Evolutionary conservation across 2,329 filamentous ascomycete species (phyloP).

Genomic region (Penicillium glabrum): DNA sequence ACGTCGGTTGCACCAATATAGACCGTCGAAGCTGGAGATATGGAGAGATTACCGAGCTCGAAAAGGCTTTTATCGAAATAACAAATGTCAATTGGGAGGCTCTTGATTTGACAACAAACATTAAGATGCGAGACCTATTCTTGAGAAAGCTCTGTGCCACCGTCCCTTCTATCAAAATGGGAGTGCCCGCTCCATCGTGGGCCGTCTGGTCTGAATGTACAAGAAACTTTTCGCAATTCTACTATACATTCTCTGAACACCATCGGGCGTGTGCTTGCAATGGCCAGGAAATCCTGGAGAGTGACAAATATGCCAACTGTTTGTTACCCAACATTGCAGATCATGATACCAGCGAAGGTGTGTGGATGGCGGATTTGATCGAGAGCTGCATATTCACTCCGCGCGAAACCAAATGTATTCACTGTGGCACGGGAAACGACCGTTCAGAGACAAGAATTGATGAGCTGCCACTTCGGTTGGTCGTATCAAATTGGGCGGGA

Average conservation of each 20-base stretch:
- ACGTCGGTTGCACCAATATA: constrained; percentile 35
- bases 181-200: constrained; percentile 11
- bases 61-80: constrained; percentile 29
- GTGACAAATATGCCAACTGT: not conserved
- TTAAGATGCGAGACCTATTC: constrained; percentile 20
- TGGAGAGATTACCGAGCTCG: constrained; percentile 11
- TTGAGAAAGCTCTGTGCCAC: constrained; percentile 9
- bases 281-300: not conserved
- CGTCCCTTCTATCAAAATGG: constrained; percentile 8
- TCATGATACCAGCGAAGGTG: constrained; percentile 13
- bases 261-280: constrained; percentile 1
- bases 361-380: constrained; percentile 20
- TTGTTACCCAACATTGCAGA: constrained; percentile 10
- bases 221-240: constrained; percentile 30
- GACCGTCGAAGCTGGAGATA: constrained; percentile 26
- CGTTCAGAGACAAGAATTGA: constrained; percentile 8
- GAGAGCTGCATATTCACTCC: constrained; percentile 15
- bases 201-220: constrained; percentile 26
- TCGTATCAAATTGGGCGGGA: constrained; percentile 19
- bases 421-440: not conserved
- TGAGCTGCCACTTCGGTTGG: constrained; percentile 32
- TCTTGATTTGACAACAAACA: constrained; percentile 10
- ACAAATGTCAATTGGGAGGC: constrained; percentile 33
- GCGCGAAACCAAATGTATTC: not conserved
- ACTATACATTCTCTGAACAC: constrained; percentile 14